These are phyloP conservation scores for Solanum bukasovii DNA, from an alignment of 257 asterid species.

Conservation along the genomic window DNA sequence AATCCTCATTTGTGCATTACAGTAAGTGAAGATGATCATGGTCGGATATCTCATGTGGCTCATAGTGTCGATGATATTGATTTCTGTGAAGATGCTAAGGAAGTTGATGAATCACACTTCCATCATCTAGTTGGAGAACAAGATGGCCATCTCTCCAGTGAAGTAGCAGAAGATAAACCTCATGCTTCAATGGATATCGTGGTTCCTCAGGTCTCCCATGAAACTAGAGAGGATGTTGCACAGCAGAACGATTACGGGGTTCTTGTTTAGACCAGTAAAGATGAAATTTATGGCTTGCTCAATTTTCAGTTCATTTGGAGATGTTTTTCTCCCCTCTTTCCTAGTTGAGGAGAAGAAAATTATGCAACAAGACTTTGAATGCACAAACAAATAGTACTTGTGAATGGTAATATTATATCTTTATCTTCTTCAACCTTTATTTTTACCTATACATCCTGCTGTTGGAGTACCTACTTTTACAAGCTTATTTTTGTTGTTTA, in stretches of 20 bases:
- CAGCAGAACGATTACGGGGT: slow-evolving; percentile 34
- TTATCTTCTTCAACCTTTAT: not conserved
- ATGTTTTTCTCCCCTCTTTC: not conserved
- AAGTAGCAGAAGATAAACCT: slow-evolving; percentile 27
- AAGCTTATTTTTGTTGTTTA: not conserved
- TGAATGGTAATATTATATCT: not conserved
- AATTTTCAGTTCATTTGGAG: not conserved
- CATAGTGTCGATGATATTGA: slow-evolving; percentile 24
- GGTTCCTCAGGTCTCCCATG: slow-evolving; percentile 37
- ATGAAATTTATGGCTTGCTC: not conserved
- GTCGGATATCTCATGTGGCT: slow-evolving; percentile 8
- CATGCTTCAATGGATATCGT: slow-evolving; percentile 17
- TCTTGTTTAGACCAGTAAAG: slow-evolving; percentile 14
- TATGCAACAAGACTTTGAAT: not conserved
- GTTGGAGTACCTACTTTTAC: not conserved
- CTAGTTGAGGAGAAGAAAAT: not conserved
- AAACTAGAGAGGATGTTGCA: slow-evolving; percentile 46
- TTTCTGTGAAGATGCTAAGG: slow-evolving; percentile 16
- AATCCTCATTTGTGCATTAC: slow-evolving; percentile 21
- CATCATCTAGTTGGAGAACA: slow-evolving; percentile 33
- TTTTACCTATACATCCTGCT: not conserved
- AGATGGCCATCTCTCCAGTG: slow-evolving; percentile 39
- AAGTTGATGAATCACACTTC: slow-evolving; percentile 25
- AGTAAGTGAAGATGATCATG: slow-evolving; percentile 8
- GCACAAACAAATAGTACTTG: not conserved